These are phyloP conservation scores for Ulota crispa DNA, from an alignment of 225 moss, liverwort and hornwort species.

Conservation along the genomic window DNA sequence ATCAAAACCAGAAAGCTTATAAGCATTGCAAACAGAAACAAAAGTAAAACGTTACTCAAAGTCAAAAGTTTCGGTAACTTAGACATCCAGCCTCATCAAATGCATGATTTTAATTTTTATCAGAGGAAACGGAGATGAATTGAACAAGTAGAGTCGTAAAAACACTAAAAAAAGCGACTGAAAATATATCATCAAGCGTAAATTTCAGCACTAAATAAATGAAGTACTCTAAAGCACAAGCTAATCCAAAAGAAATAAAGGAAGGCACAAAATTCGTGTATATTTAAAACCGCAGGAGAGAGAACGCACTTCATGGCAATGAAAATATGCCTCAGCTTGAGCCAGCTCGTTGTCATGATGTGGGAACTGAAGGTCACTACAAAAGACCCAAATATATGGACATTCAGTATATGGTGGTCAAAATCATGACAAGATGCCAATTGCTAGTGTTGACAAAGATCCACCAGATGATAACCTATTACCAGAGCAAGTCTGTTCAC, in stretches of 20 bases:
- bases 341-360: constrained; percentile 97
- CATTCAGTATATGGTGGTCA: constrained; percentile 12
- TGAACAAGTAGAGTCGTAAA: not conserved
- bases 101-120: not conserved
- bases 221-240: constrained; percentile 5
- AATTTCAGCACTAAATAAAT: not conserved
- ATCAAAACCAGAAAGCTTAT: constrained; percentile 14
- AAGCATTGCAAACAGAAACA: not conserved
- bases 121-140: not conserved
- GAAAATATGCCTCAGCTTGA: constrained; percentile 88
- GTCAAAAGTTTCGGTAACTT: not conserved
- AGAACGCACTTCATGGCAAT: constrained; percentile 65
- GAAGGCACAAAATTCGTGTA: not conserved
- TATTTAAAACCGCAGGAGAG: not conserved
- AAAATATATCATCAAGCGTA: not conserved
- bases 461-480: not conserved
- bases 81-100: not conserved
- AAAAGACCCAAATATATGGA: constrained; percentile 11
- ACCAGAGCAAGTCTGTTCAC: not conserved
- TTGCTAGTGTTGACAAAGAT: not conserved
- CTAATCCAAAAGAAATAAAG: not conserved
- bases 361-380: constrained; percentile 90
- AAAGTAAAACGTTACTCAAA: not conserved
- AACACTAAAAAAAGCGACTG: not conserved
- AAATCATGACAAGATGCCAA: not conserved